Evolutionary conservation across 2,329 filamentous ascomycete genomes (phyloP), one percentile per base, ranked within the genome.

Genomic region (Coniella vitis): DNA sequence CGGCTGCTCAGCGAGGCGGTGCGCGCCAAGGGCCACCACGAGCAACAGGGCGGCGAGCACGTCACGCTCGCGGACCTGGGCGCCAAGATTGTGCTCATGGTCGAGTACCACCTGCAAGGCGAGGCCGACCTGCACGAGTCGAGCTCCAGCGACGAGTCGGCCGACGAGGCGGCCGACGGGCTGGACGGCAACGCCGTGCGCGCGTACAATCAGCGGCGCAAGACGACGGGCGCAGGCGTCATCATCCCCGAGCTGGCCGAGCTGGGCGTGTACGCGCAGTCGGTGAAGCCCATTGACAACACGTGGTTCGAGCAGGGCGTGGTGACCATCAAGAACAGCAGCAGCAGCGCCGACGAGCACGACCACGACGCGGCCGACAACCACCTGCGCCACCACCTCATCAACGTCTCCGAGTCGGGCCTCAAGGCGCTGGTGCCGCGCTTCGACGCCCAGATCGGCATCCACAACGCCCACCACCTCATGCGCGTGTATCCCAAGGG

Each of bases 401-500:
- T 84, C 71, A 86, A 87, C 58, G 74, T 86, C 3, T 86, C 82
- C 2, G 83, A 86, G 61, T 75, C 73, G 1, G 79, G 78, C 0
- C 66, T 86, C 1, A 64, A 69, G 3, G 59, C 67, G 1, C 71
- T 80, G 47, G 65, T 85, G 48, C 73, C 76, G 1, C 61, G 60
- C 1, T 58, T 65, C 38, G 69, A 66, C 39, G 58, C 67, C 13
- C 69, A 71, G 31, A 81, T 86, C 46, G 67, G 76, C 1, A 60
- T 61, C 0, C 83, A 86, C 66, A 86, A 86, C 54, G 68, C 81
- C 0, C 67, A 72, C 17, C 79, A 84, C 52, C 69, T 86, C n/a
- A 86, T 86, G 82, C 76, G 83, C 4, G 81, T 86, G 1, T 86
- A 71, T 55, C 83, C 83, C 34, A 85, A 85, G 58, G 83, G 83